phyloP scores from a whole-genome alignment of 257 asterid species.

The Thymus quinquecostatus region DNA sequence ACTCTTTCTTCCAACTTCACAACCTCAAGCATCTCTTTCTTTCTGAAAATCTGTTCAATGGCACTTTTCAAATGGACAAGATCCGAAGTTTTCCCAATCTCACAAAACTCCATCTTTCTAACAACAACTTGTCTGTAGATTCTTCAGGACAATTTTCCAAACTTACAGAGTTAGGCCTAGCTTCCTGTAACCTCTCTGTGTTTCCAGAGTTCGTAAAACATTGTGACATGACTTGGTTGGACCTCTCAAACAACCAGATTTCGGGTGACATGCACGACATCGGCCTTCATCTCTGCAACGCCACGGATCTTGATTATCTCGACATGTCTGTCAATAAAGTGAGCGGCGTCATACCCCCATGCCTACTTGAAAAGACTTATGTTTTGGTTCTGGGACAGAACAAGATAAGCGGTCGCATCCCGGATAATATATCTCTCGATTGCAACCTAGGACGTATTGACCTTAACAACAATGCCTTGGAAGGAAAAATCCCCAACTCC shows the following conservation, averaged over 20 bases:
- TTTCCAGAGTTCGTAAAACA: neutral
- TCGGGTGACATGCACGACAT: neutral
- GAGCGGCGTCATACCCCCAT: constrained; percentile 26
- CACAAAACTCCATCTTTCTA: constrained; percentile 41
- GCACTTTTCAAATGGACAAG: no score
- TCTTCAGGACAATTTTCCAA: neutral
- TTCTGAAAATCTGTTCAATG: no score
- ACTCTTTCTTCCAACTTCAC: no score
- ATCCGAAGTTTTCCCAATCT: no score
- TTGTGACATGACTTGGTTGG: neutral
- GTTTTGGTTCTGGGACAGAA: neutral
- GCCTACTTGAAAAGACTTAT: neutral
- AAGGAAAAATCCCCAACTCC: constrained; percentile 38
- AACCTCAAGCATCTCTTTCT: no score
- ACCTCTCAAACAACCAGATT: neutral
- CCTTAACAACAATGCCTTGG: neutral
- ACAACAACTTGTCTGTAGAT: constrained; percentile 41
- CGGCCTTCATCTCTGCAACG: neutral
- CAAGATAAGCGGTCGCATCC: neutral
- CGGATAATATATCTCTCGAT: neutral
- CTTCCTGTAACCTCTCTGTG: neutral
- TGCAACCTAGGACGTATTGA: neutral
- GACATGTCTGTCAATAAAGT: constrained; percentile 33
- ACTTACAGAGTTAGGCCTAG: constrained; percentile 8
- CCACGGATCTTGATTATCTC: constrained; percentile 19